phyloP scores from a whole-genome alignment of 192 early-diverging fungal genomes.

The Dispira parvispora region DNA sequence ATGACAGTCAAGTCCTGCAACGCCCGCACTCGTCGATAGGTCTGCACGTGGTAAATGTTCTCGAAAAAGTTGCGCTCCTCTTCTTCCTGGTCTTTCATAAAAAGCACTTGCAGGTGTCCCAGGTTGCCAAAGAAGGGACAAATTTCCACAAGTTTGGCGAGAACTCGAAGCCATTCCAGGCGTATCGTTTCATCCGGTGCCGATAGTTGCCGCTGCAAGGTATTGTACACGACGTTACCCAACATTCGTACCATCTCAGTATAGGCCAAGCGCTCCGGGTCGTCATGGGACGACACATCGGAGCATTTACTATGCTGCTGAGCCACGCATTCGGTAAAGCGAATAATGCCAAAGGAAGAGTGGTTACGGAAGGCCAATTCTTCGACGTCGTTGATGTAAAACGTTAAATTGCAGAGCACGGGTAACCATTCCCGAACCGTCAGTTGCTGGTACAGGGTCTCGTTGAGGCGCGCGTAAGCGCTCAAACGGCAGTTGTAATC shows the following conservation, averaged over 20 bases:
- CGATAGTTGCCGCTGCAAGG: slow-evolving; percentile 50
- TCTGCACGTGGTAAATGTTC: not conserved
- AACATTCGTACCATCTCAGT: slow-evolving; percentile 17
- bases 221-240: slow-evolving; percentile 45
- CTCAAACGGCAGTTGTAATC: slow-evolving; percentile 23
- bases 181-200: slow-evolving; percentile 37
- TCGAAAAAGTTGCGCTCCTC: slow-evolving; percentile 24
- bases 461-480: slow-evolving; percentile 55
- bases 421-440: slow-evolving; percentile 69
- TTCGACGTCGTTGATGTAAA: slow-evolving; percentile 60
- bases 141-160: slow-evolving; percentile 40
- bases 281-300: no score
- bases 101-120: slow-evolving; percentile 39
- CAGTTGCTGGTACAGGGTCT: slow-evolving; percentile 46
- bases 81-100: slow-evolving; percentile 29
- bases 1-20: not conserved
- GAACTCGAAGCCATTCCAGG: slow-evolving; percentile 46
- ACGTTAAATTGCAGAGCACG: slow-evolving; percentile 73
- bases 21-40: not conserved
- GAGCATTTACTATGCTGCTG: slow-evolving; percentile 2
- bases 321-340: slow-evolving; percentile 44
- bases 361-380: slow-evolving; percentile 80
- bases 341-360: slow-evolving; percentile 51
- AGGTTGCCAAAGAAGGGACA: slow-evolving; percentile 43
- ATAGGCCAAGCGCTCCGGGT: no score